Evolutionary conservation across 768 basidiomycete species (phyloP), one percentile per base, ranked within the genome.

Genomic region (Gloeophyllum trabeum): DNA sequence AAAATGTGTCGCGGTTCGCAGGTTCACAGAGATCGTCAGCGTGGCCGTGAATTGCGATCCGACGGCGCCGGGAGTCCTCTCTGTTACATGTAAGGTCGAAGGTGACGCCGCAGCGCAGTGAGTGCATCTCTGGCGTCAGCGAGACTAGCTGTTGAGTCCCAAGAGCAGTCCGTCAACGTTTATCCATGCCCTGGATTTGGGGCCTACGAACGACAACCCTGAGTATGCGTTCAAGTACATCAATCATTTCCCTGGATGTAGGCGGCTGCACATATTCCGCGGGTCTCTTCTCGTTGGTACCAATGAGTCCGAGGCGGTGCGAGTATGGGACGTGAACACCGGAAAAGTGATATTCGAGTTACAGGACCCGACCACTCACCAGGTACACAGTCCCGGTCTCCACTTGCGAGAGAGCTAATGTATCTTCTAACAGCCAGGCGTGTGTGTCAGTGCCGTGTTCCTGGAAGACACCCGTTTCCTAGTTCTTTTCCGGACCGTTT

Each of bases 21-120:
- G 26, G 50, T 42, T 24, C 65, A 23, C 54, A 49, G 4, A 60
- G 58, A 63, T 70, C 32, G 56, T 63, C n/a, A 66, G 69, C 6
- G 54, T 73, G 47, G 61, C 63, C 4, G 56, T 77, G 30, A 80
- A 78, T 43, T 60, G 64, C 3, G 62, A 64, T 24, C 48, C 55
- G 0, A 46, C 45, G 12, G 57, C 58, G 39, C 35, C 58, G 0
- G 66, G 57, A 7, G 53, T 62, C 0, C 41, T 80, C 1, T 69
- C 68, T 2, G 56, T 78, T 37, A 49, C 50, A 1, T 32, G 28
- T 32, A 32, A 32, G 28, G 28, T 32, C 28, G 28, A 32, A 32
- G 28, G 28, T 10, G 28, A 10, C 16, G 28, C 10, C 28, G 16
- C 28, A 10, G 16, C 28, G 16, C 28, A 32, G 28, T 32, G 10